These are phyloP conservation scores for Xylariaceae sp. DNA, from an alignment of 2,329 filamentous ascomycete genomes.

Conservation along the genomic window DNA sequence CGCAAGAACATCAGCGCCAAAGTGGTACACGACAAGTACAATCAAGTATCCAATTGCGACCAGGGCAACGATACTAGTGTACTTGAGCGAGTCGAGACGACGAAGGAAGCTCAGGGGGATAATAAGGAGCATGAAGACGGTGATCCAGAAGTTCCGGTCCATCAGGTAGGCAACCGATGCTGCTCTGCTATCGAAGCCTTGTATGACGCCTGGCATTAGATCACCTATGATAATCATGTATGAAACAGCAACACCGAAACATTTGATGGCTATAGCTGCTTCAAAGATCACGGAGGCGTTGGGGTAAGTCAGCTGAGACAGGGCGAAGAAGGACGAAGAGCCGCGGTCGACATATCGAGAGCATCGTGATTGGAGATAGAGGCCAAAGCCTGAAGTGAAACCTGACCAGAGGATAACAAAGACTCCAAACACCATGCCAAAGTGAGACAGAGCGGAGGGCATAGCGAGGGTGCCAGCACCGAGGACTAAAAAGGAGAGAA, in stretches of 20 bases:
- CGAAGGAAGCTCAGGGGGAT: slow-evolving; percentile 92
- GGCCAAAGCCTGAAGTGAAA: slow-evolving; percentile 79
- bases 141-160: slow-evolving; percentile 95
- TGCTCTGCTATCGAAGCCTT: slow-evolving; percentile 66
- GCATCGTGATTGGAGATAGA: slow-evolving; percentile 92
- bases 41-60: slow-evolving; percentile 93
- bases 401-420: slow-evolving; percentile 89
- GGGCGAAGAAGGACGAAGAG: slow-evolving; percentile 86
- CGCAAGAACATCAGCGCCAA: slow-evolving; percentile 69
- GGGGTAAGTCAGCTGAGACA: slow-evolving; percentile 94
- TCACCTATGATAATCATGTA: slow-evolving; percentile 99
- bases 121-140: slow-evolving; percentile 92
- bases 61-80: slow-evolving; percentile 87
- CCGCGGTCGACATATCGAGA: slow-evolving; percentile 89
- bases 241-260: slow-evolving; percentile 93
- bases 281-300: slow-evolving; percentile 95
- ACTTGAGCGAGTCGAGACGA: slow-evolving; percentile 90
- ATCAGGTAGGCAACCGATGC: slow-evolving; percentile 67
- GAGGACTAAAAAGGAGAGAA: slow-evolving; percentile 57
- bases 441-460: slow-evolving; percentile 93
- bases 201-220: slow-evolving; percentile 89
- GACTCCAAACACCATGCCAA: slow-evolving; percentile 82
- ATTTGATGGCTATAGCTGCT: slow-evolving; percentile 92
- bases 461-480: slow-evolving; percentile 90
- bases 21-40: slow-evolving; percentile 89